A percentile compares a stretch with the other conserved stretches of the same genome.
Evolutionary conservation across 257 asterid genomes (phyloP).

Genomic region (Dorcoceras hygrometricum): DNA sequence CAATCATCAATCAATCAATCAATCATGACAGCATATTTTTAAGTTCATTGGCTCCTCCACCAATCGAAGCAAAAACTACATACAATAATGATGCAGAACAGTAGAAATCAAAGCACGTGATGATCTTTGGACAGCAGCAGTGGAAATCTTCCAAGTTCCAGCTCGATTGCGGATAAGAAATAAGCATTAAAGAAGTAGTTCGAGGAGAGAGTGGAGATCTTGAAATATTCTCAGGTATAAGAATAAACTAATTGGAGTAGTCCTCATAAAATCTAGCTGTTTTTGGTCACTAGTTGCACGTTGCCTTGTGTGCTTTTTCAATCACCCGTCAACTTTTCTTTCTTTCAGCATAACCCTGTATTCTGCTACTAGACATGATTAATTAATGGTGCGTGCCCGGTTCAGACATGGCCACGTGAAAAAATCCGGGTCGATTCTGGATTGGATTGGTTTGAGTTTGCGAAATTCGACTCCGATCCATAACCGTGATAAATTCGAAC

Average conservation of each 20-base stretch:
- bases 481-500: too few species aligned
- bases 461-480: too few species aligned
- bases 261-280: neutral
- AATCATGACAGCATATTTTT: neutral
- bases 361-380: too few species aligned
- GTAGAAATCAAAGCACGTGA: neutral
- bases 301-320: neutral
- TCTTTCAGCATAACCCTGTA: too few species aligned
- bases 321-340: too few species aligned
- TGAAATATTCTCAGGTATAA: neutral
- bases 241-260: neutral
- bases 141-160: neutral
- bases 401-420: too few species aligned
- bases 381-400: too few species aligned
- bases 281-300: neutral
- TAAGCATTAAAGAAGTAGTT: neutral
- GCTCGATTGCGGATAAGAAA: neutral
- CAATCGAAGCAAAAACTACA: constrained; percentile 17
- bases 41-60: neutral
- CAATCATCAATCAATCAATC: constrained; percentile 26
- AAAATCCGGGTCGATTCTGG: too few species aligned
- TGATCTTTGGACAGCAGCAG: neutral
- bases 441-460: too few species aligned
- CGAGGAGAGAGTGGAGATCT: neutral
- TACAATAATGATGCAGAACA: constrained; percentile 2